These are phyloP conservation scores for Backusella sp. DNA, from an alignment of 192 early-diverging fungal species.

Conservation along the genomic window DNA sequence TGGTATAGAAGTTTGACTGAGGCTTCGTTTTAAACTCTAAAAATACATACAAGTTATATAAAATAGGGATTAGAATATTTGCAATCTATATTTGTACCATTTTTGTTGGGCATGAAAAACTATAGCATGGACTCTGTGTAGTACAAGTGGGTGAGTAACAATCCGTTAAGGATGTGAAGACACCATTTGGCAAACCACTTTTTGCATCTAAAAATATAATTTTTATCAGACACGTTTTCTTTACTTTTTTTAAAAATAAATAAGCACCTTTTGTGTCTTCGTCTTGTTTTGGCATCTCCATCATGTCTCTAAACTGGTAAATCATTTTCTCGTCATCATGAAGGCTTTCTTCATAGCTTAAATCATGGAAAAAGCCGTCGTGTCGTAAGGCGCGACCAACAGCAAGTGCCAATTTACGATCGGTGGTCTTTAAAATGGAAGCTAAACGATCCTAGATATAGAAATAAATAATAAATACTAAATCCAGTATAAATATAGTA, in stretches of 20 bases:
- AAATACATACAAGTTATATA: not conserved
- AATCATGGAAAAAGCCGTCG: conserved; percentile 91
- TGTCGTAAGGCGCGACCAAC: conserved; percentile 85
- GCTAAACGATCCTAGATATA: conserved; percentile 49
- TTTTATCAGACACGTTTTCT: not conserved
- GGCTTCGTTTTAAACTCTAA: conserved; percentile 31
- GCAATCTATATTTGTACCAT: conserved; percentile 40
- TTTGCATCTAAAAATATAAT: not conserved
- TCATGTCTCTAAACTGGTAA: conserved; percentile 69
- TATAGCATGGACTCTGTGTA: conserved; percentile 81
- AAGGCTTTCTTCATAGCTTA: conserved; percentile 79
- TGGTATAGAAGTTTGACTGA: conserved; percentile 42
- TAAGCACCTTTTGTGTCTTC: not conserved
- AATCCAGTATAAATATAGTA: not conserved
- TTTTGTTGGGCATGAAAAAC: conserved; percentile 82
- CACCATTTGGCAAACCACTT: conserved; percentile 64
- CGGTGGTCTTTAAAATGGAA: conserved; percentile 71
- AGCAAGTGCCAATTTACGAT: conserved; percentile 84
- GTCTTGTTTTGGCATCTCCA: not conserved
- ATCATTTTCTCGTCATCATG: conserved; percentile 78
- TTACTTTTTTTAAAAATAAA: not conserved
- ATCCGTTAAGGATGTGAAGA: conserved; percentile 86
- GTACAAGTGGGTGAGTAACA: conserved; percentile 96
- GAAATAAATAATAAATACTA: not conserved
- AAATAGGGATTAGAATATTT: not conserved